phyloP scores from a whole-genome alignment of 1,284 basidiomycete species.

The Fistulina hepatica region DNA sequence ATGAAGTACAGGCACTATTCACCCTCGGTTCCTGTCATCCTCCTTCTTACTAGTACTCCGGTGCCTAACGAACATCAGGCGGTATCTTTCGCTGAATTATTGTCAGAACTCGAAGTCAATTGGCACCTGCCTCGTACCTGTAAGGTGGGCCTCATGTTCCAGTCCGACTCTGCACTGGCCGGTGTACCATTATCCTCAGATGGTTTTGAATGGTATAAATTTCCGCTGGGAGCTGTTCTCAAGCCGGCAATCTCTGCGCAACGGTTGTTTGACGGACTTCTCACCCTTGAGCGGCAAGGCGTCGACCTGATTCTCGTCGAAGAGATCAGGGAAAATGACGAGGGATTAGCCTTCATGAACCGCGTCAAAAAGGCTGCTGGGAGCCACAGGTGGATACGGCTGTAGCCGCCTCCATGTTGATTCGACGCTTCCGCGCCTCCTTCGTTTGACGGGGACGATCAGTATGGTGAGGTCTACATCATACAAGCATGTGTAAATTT shows the following conservation, averaged over 20 bases:
- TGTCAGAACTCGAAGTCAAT: conserved; percentile 29
- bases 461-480: background rate
- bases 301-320: conserved; percentile 87
- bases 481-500: background rate
- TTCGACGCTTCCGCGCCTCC: background rate
- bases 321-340: conserved; percentile 68
- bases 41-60: conserved; percentile 50
- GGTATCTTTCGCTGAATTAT: conserved; percentile 26
- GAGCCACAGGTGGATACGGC: conserved; percentile 38
- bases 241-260: conserved; percentile 67
- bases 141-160: conserved; percentile 61
- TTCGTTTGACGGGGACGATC: background rate
- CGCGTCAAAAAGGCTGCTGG: conserved; percentile 91
- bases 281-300: conserved; percentile 65
- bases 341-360: conserved; percentile 96
- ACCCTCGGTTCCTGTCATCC: conserved; percentile 73
- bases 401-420: background rate
- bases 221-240: conserved; percentile 49
- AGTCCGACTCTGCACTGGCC: conserved; percentile 52
- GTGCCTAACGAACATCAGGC: conserved; percentile 15
- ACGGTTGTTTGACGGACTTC: conserved; percentile 80
- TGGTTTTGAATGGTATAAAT: conserved; percentile 41
- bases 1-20: conserved; percentile 99
- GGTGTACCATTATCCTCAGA: conserved; percentile 25
- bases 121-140: conserved; percentile 16